A percentile compares a stretch with the other conserved stretches of the same genome.
Conservation (phyloP, 2,329 filamentous ascomycete genomes). For the Ophiostoma sp. region DNA sequence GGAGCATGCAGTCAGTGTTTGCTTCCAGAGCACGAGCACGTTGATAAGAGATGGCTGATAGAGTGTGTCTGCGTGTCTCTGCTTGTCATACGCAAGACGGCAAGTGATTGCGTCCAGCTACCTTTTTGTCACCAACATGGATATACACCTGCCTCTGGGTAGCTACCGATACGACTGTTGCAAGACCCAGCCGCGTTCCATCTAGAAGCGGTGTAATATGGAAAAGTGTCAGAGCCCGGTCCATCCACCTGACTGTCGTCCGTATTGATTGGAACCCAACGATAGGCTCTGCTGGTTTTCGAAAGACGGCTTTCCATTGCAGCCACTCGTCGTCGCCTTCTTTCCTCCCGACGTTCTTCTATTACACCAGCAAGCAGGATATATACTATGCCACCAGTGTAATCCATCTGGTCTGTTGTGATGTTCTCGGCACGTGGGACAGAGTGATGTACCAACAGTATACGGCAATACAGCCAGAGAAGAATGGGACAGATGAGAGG, state of each 20-base stretch:
- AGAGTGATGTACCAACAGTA: neutral
- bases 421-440: neutral
- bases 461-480: neutral
- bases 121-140: neutral
- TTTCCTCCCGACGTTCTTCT: neutral
- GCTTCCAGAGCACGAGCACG: neutral
- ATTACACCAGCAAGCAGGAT: neutral
- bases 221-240: neutral
- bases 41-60: neutral
- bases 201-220: neutral
- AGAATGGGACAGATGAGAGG: neutral
- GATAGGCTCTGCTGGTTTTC: no score
- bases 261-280: neutral
- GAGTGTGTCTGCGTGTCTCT: neutral
- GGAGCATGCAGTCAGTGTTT: neutral
- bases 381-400: neutral
- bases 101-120: neutral
- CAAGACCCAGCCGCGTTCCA: neutral
- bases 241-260: neutral
- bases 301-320: neutral
- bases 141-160: neutral
- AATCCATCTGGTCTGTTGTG: neutral
- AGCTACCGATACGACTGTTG: constrained; percentile 13
- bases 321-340: neutral
- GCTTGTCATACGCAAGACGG: constrained; percentile 1